Evolutionary conservation across 225 moss, liverwort and hornwort species (phyloP).

Genomic region (Bryum argenteum): DNA sequence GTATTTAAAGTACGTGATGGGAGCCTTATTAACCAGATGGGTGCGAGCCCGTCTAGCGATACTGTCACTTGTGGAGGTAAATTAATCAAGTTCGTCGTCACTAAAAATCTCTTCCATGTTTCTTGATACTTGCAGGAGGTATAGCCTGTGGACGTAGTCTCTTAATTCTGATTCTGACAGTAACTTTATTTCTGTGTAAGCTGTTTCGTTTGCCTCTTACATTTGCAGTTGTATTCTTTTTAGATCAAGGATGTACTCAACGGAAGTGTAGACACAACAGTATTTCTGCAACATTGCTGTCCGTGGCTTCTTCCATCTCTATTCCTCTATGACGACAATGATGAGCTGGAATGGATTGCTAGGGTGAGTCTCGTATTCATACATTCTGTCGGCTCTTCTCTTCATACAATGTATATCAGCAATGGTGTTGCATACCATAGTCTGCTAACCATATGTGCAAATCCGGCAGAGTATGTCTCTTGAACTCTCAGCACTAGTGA

Average conservation of each 20-base stretch:
- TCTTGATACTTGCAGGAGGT: neutral
- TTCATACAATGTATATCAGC: constrained; percentile 5
- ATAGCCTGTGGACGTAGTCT: neutral
- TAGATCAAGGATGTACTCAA: constrained; percentile 70
- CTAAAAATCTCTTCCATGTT: constrained; percentile 5
- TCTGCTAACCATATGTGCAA: constrained; percentile 20
- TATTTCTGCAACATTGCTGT: constrained; percentile 74
- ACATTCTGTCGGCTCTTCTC: neutral
- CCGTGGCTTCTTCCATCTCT: constrained; percentile 82
- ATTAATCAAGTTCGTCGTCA: neutral
- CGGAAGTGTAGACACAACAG: constrained; percentile 42
- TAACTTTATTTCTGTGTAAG: neutral
- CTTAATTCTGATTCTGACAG: constrained; percentile 15
- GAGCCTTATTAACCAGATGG: constrained; percentile 84
- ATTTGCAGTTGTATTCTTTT: constrained; percentile 13
- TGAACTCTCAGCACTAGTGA: constrained; percentile 64
- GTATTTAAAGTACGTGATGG: constrained; percentile 74
- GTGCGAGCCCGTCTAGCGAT: constrained; percentile 68
- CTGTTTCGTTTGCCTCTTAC: constrained; percentile 19
- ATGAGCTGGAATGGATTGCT: constrained; percentile 83
- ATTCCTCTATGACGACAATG: constrained; percentile 59
- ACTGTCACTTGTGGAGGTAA: constrained; percentile 77
- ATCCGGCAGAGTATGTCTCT: constrained; percentile 44
- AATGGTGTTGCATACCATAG: neutral
- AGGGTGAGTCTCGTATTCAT: constrained; percentile 34